Percentiles rank a stretch among this genome's conserved stretches.
Conservation (phyloP, 768 basidiomycete genomes). For the Rhodotorula graminis region DNA sequence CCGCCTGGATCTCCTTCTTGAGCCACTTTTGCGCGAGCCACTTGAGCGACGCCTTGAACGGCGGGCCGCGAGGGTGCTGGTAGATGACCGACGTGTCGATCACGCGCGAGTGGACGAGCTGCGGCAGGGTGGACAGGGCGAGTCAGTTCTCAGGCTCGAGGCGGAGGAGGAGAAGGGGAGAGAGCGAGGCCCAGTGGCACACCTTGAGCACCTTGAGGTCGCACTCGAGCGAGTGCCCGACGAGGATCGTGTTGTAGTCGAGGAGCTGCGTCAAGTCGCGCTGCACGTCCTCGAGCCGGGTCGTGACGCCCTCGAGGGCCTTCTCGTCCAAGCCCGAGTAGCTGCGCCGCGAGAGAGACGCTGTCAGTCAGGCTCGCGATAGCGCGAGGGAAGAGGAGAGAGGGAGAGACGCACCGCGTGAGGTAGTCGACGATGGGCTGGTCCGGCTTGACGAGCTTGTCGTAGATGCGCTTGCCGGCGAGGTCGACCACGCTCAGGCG, state of each 20-base stretch:
- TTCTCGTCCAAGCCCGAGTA: constrained; percentile 91
- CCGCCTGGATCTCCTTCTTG: constrained; percentile 73
- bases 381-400: neutral
- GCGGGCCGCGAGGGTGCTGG: constrained; percentile 88
- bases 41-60: constrained; percentile 90
- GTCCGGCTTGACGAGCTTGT: constrained; percentile 80
- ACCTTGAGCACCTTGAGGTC: constrained; percentile 78
- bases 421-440: constrained; percentile 84
- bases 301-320: constrained; percentile 63
- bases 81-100: constrained; percentile 87
- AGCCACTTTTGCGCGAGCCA: constrained; percentile 96
- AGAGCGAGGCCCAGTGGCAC: neutral
- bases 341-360: constrained; percentile 47
- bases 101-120: constrained; percentile 72
- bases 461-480: constrained; percentile 69
- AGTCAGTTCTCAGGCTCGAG: neutral
- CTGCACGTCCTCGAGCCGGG: constrained; percentile 76
- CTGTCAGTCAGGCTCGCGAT: neutral
- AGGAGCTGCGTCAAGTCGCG: constrained; percentile 55
- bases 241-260: constrained; percentile 61
- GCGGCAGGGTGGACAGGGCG: neutral
- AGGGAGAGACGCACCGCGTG: constrained; percentile 59
- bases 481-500: constrained; percentile 79
- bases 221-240: constrained; percentile 93
- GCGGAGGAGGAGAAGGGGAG: neutral